phyloP scores from a whole-genome alignment of 2,329 filamentous ascomycete genomes.

The Talaromyces verruculosus region DNA sequence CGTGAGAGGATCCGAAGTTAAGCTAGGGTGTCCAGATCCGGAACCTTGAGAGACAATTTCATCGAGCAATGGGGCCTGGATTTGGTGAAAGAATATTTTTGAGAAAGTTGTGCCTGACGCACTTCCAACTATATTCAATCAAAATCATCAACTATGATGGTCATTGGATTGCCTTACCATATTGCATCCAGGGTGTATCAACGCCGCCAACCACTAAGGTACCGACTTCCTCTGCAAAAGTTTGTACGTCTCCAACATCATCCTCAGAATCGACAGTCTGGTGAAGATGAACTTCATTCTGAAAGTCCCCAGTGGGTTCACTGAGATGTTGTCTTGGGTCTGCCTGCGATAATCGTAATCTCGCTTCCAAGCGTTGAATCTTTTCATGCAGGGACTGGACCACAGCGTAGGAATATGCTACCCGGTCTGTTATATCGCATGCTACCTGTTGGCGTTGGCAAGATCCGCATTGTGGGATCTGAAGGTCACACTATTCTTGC shows the following conservation, averaged over 20 bases:
- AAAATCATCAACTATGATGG: not conserved
- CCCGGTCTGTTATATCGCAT: not conserved
- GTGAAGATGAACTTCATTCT: not conserved
- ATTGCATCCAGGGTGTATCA: conserved; percentile 6
- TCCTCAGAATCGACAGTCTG: not conserved
- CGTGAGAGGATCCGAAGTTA: not conserved
- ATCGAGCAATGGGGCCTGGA: conserved; percentile 1
- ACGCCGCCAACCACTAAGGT: not conserved
- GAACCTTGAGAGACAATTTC: not conserved
- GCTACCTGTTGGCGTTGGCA: not conserved
- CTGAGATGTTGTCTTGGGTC: conserved; percentile 8
- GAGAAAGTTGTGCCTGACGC: conserved; percentile 2
- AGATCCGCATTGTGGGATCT: not conserved
- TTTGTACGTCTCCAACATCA: not conserved
- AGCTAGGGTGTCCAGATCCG: not conserved
- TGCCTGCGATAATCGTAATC: conserved; percentile 1
- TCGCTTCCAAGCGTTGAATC: conserved; percentile 6
- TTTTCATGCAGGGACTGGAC: conserved; percentile 3
- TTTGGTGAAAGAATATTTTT: not conserved
- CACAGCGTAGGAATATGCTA: not conserved
- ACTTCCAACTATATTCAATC: not conserved
- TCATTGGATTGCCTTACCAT: not conserved
- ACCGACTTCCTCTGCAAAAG: conserved; percentile 8
- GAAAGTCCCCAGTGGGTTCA: conserved; percentile 1
- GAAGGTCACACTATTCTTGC: not conserved